Base-by-base conservation (phyloP, 164 flowering plant species). In the Taxillus chinensis region DNA sequence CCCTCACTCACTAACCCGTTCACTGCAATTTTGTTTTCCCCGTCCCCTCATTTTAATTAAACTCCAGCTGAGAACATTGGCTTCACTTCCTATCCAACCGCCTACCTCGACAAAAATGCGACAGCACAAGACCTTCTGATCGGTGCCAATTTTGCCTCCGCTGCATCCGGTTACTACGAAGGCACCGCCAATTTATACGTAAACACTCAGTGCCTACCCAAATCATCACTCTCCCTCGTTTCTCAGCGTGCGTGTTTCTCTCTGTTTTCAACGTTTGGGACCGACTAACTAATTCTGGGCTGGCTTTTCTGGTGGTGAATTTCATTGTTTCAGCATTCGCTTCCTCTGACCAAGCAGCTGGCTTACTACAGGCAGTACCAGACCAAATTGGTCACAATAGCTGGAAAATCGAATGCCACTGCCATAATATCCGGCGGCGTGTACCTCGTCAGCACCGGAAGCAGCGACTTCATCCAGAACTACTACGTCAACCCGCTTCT, bases 61-160 rank as follows among this genome's bases (percentile, higher is more conserved):
- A 12, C 2, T 6, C 61, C 82, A 82, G 92, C 83, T 82, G 86
- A 83, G 45, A 79, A 71, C 59, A 63, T 86, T 3, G 86, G 86
- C n/a, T 83, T 86, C 64, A 79, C 83, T 17, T 60, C 81, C 7
- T 80, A 80, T 68, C 86, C 82, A 55, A 82, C 74, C 5, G 79
- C 92, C 53, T 83, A 83, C 62, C 85, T 86, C 7, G 77, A 84
- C 75, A 45, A 62, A 63, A 39, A 79, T 46, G 89, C 84, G 37
- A 59, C 6, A 53, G 79, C 78, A 43, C 65, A 62, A 4, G 74
- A 80, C 64, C 83, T 83, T 11, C 39, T 83, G 61, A 74, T 65
- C 59, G 92, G 92, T 40, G 85, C 85, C 55, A 83, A 82, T 67
- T 86, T 86, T 57, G 92, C 88, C n/a, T 86, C 92, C 7, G 89